Evolutionary conservation across 139 green algal species (phyloP), one percentile per base, ranked within the genome.

Genomic region (Microglena sp.): DNA sequence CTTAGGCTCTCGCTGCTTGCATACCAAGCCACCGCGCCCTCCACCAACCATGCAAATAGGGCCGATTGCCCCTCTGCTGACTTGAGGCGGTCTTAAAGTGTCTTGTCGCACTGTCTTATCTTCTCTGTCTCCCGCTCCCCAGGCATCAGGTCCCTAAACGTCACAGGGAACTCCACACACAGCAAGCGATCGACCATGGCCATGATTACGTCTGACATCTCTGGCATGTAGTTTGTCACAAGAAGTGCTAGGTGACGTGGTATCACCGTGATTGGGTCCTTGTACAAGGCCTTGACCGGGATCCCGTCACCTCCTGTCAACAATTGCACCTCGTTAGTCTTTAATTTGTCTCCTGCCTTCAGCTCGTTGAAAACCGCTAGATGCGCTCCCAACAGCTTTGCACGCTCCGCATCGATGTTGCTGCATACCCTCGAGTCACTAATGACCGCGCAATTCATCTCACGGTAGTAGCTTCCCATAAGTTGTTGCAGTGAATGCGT

Each of bases 301-400:
- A 70, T 62, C 50, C 63, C 63, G 29, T 70, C 63, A 3, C 63
- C 63, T 30, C 63, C 63, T 22, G 22, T 55, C 4, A 70, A 33
- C 33, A 70, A 33, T 33, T 70, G 46, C 18, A 70, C 30, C 5
- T 55, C 32, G 33, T 62, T 15, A 5, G 22, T 62, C 33, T 55
- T 62, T 8, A 70, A 3, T 5, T 43, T 54, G 4, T 70, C 53
- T 5, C 50, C 63, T 5, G n/a, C 43, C n/a, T 45, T 54, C 2
- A 62, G 46, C 50, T 70, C 63, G 27, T 70, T 62, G 63, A 70
- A 70, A 24, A 70, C 33, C 32, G 31, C 50, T 18, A 70, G 34
- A 21, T 50, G 45, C 31, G 18, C 45, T n/a, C 63, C 63, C 7
- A 62, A 35, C 30, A 70, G 53, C 50, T 70, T 70, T 32, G 18